Base-by-base conservation (phyloP, 805 yeast genomes). In the Candida rishiriensis region DNA sequence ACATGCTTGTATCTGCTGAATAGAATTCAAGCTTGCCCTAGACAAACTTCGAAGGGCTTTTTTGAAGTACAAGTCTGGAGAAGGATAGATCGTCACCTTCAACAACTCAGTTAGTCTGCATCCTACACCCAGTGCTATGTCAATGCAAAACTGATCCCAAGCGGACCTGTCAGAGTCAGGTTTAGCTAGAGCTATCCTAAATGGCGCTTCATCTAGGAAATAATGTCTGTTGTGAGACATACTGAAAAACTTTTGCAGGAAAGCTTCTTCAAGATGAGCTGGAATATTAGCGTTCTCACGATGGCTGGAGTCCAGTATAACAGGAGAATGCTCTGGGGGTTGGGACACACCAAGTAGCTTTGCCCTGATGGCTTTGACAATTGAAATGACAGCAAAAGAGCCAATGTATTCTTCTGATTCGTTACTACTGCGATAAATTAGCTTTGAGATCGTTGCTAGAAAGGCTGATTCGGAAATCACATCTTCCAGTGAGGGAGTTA, bases 1-100 rank as follows among this genome's bases (percentile, higher is more conserved):
- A 42, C 57, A 51, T 3, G 59, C 55, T 40, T 54, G 59, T 5
- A 54, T 51, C 39, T 54, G 59, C 33, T 53, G 55, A 0, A 54
- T 10, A 6, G 46, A 35, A 28, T 38, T 39, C 12, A 51, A 31
- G 10, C 50, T 44, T 3, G 52, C 49, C 4, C 29, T 36, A 10
- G 40, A 40, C 8, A 53, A 44, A 29, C 50, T 31, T 29, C 35
- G 38, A 32, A 53, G 38, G 12, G 55, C 48, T n/a, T 45, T 43
- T n/a, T 41, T 50, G 44, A 53, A 48, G 21, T 51, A 53, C 38
- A 47, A 30, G n/a, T 51, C 53, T 11, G 57, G 57, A 10, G 55
- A 39, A 1, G 54, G 52, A 38, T 51, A 51, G 3, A 45, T 46
- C 2, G 54, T 46, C 11, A 52, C 54, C 11, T 49, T 48, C 12